Base-by-base conservation (phyloP, 805 yeast species). In the Pichia kluyveri region DNA sequence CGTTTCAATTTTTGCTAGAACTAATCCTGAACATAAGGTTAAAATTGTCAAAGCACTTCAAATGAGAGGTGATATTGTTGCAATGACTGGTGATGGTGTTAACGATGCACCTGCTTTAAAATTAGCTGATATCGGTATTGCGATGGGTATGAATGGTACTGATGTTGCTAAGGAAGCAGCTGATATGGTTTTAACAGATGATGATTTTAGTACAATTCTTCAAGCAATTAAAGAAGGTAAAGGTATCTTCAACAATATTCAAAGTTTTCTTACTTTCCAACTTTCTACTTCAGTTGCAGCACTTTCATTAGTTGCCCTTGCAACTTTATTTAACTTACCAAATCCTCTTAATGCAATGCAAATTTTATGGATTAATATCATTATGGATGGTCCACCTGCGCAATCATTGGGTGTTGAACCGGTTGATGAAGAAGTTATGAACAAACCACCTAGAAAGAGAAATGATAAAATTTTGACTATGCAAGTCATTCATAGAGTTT, bases 51-150 rank as follows among this genome's bases (percentile, higher is more conserved):
- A 85, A 60, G 96, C 96, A 0, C 72, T 90, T 54, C 95, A 90
- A 64, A 77, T 79, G 63, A 77, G 95, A 62, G 96, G 96, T 45
- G 96, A 91, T 64, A 82, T 91, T 53, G 98, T 91, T 45, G 99
- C 97, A 26, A 90, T 91, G 96, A 90, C 98, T n/a, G 99, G 99
- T 57, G 98, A 90, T 68, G 98, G 98, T 68, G 96, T 91, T 14
- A 90, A 90, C 65, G 98, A 90, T 71, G 98, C 98, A 0, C 98
- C 98, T n/a, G 97, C 98, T 6, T 74, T 91, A 57, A 90, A 91
- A 63, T 73, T 90, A 56, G 97, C 98, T 3, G 96, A 90, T 68
- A 90, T 90, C 57, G 98, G 98, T 60, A 87, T 91, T 56, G 83
- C 96, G 14, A 89, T 90, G 93, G 93, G 89, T 51, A 79, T 79